Evolutionary conservation across 1,284 basidiomycete genomes (phyloP).

Genomic region (Cryptococcus maquisensis): DNA sequence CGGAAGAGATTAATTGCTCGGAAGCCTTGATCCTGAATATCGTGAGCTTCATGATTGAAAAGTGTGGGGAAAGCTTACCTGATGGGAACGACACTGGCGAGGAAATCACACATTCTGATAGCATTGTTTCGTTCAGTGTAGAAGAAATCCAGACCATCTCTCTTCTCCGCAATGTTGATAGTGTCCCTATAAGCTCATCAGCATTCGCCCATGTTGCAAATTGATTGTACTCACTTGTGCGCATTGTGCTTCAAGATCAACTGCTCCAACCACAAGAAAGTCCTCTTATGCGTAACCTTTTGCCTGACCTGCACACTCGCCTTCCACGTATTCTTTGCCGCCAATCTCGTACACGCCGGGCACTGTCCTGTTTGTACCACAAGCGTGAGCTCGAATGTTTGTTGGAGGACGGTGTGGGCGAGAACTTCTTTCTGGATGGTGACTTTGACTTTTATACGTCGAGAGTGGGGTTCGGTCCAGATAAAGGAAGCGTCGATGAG

Average conservation of each 20-base stretch:
- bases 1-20: constrained; percentile 87
- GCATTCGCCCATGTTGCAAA: not conserved
- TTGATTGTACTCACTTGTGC: constrained; percentile 59
- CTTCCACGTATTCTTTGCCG: constrained; percentile 98
- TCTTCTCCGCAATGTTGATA: constrained; percentile 84
- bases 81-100: constrained; percentile 80
- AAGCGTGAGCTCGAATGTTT: constrained; percentile 95
- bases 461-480: constrained; percentile 98
- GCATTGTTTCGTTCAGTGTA: constrained; percentile 87
- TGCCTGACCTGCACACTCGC: constrained; percentile 95
- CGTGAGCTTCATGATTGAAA: not conserved
- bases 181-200: constrained; percentile 69
- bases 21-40: constrained; percentile 72
- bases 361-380: constrained; percentile 95
- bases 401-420: constrained; percentile 91
- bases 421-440: constrained; percentile 99
- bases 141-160: constrained; percentile 96
- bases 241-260: constrained; percentile 94
- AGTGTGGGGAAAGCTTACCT: constrained; percentile 55
- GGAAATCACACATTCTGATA: constrained; percentile 96
- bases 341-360: constrained; percentile 84
- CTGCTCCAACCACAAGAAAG: constrained; percentile 96
- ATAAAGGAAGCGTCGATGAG: constrained; percentile 97
- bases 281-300: constrained; percentile 95
- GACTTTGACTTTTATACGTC: constrained; percentile 84